phyloP scores from a whole-genome alignment of 2,329 filamentous ascomycete species.

The Sporothrix protearum region DNA sequence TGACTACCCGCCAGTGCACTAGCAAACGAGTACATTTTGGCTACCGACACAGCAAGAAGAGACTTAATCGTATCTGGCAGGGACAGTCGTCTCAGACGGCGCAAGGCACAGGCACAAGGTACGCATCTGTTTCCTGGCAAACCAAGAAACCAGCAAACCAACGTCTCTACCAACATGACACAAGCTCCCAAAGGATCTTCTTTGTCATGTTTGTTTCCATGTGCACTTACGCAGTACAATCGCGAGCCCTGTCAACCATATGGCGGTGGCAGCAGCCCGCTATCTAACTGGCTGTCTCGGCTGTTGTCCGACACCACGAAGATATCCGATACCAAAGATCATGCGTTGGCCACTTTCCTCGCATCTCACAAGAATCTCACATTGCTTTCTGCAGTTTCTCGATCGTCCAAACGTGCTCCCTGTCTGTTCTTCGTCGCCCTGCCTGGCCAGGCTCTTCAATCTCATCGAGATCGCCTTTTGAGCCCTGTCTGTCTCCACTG shows the following conservation, averaged over 20 bases:
- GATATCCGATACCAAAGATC: no score
- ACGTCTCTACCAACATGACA: neutral
- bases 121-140: neutral
- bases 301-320: neutral
- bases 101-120: neutral
- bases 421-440: neutral
- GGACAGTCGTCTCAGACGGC: neutral
- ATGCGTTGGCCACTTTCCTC: neutral
- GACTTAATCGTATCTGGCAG: neutral
- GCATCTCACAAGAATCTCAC: neutral
- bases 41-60: neutral
- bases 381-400: neutral
- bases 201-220: neutral
- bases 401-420: neutral
- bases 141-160: neutral
- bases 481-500: neutral
- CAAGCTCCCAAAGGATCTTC: neutral
- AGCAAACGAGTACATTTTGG: neutral
- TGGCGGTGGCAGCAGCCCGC: neutral
- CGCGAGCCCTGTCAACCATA: neutral
- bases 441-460: neutral
- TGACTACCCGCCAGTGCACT: neutral
- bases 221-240: neutral
- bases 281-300: neutral
- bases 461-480: slow-evolving; percentile 8